Percentiles rank a stretch among this genome's conserved stretches.
Conservation (phyloP, 1,284 basidiomycete genomes). For the Marasmius tenuissimus region DNA sequence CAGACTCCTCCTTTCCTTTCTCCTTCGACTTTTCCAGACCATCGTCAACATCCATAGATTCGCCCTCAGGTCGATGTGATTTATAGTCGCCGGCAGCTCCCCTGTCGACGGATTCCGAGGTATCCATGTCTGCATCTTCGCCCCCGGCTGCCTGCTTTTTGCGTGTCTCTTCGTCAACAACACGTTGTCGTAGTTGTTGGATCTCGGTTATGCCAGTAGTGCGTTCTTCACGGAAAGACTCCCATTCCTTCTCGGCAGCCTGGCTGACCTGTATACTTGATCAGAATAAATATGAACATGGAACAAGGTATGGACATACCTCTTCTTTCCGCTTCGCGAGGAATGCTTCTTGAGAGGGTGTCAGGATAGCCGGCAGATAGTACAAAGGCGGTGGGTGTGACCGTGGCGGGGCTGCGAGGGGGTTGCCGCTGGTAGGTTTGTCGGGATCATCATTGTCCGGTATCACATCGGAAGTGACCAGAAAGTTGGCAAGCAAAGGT, state of each 20-base stretch:
- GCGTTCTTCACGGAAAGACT: conserved; percentile 60
- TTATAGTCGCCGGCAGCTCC: conserved; percentile 29
- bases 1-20: conserved; percentile 41
- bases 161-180: conserved; percentile 57
- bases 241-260: conserved; percentile 69
- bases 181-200: conserved; percentile 56
- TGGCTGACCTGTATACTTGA: conserved; percentile 49
- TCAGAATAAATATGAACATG: conserved; percentile 7
- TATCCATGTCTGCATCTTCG: conserved; percentile 17
- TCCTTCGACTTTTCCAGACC: conserved; percentile 34
- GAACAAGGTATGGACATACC: conserved; percentile 34
- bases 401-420: conserved; percentile 52
- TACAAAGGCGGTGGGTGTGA: conserved; percentile 74
- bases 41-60: conserved; percentile 28
- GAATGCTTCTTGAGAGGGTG: conserved; percentile 70
- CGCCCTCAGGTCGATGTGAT: background rate
- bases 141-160: conserved; percentile 32
- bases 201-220: conserved; percentile 61
- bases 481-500: conserved; percentile 72
- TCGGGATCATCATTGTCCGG: conserved; percentile 33
- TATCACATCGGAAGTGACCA: conserved; percentile 71
- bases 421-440: conserved; percentile 26
- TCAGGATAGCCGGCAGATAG: conserved; percentile 70
- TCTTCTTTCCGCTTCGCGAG: conserved; percentile 59
- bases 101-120: background rate